phyloP scores from a whole-genome alignment of 169 alveolate species.

The Fabrea salina region DNA sequence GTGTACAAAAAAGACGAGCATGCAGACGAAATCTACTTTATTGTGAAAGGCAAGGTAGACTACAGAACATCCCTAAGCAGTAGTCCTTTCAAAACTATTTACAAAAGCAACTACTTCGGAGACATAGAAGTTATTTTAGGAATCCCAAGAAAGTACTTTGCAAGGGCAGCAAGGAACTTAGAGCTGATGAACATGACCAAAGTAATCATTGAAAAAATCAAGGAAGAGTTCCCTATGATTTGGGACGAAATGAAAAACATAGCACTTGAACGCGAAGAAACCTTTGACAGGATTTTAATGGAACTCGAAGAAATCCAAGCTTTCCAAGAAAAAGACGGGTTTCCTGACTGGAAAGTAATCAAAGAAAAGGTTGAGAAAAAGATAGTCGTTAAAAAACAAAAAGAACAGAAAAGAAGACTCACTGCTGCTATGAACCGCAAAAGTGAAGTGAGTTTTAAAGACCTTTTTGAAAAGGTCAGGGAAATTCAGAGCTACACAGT shows the following conservation, averaged over 20 bases:
- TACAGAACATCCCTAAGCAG: slow-evolving; percentile 44
- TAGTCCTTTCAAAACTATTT: slow-evolving; percentile 36
- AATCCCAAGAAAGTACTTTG: slow-evolving; percentile 30
- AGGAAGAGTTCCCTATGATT: slow-evolving; percentile 45
- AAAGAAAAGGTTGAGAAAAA: background rate
- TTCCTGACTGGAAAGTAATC: background rate
- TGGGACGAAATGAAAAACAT: slow-evolving; percentile 38
- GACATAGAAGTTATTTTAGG: slow-evolving; percentile 42
- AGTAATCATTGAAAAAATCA: slow-evolving; percentile 29
- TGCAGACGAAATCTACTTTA: slow-evolving; percentile 75
- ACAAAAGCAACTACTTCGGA: slow-evolving; percentile 52
- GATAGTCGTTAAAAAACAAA: background rate
- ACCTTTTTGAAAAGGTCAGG: too few species aligned
- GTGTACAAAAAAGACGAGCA: slow-evolving; percentile 63
- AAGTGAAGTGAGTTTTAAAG: too few species aligned
- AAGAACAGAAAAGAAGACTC: background rate
- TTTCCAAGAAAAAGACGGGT: background rate
- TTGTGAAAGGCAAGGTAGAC: slow-evolving; percentile 75
- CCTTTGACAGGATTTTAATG: slow-evolving; percentile 26
- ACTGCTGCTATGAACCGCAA: too few species aligned
- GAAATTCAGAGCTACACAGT: too few species aligned
- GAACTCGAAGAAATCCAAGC: background rate
- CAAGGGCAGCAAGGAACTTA: slow-evolving; percentile 33
- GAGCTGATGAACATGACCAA: slow-evolving; percentile 36
- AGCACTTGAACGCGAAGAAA: slow-evolving; percentile 38